Conservation (phyloP, 2,329 filamentous ascomycete genomes). For the Diaporthe australafricana region DNA sequence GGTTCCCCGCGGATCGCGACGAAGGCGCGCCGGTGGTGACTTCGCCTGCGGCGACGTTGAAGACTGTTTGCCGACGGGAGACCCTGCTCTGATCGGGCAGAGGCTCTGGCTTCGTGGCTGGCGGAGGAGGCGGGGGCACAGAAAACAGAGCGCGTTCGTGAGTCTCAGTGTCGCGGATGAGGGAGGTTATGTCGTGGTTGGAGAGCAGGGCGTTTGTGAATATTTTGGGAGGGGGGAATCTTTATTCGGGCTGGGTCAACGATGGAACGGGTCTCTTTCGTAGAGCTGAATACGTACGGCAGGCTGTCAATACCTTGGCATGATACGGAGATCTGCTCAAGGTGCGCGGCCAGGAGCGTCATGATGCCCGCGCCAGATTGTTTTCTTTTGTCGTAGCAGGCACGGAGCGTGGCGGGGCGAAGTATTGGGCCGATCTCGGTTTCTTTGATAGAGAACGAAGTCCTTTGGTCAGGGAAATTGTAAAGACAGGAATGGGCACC, state of each 20-base stretch:
- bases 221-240: constrained; percentile 90
- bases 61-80: constrained; percentile 72
- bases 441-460: background rate
- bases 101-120: constrained; percentile 53
- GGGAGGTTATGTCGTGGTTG: constrained; percentile 89
- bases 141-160: constrained; percentile 97
- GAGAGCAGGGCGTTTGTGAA: constrained; percentile 94
- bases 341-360: constrained; percentile 76
- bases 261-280: background rate
- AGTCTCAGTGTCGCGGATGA: constrained; percentile 94
- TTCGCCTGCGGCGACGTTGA: constrained; percentile 73
- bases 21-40: constrained; percentile 68
- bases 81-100: constrained; percentile 55
- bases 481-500: too few relatives aligned
- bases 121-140: constrained; percentile 76
- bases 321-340: constrained; percentile 83
- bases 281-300: constrained; percentile 64
- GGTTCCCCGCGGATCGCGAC: constrained; percentile 58
- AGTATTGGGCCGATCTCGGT: background rate
- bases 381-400: constrained; percentile 10
- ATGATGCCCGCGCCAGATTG: constrained; percentile 56
- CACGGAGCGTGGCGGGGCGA: background rate
- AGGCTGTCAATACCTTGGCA: constrained; percentile 81
- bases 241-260: constrained; percentile 48
- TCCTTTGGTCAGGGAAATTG: background rate